Conservation (phyloP, 306 rosid genomes). For the Medicago lupulina region DNA sequence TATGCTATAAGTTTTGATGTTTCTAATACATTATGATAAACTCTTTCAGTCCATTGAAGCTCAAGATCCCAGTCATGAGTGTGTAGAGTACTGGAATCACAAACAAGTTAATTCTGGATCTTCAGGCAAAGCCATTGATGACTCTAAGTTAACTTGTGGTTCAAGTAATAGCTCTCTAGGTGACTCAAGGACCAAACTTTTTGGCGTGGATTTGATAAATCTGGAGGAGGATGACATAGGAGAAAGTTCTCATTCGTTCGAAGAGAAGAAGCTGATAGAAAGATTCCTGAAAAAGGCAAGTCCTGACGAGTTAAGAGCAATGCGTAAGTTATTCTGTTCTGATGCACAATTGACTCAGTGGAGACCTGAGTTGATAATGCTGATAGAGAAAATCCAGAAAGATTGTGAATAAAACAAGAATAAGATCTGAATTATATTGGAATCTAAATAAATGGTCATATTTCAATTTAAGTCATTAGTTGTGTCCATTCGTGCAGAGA, state of each 20-base stretch:
- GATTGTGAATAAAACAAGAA: conserved; percentile 27
- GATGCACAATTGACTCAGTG: conserved; percentile 46
- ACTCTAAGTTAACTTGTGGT: conserved; percentile 41
- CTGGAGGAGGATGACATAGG: conserved; percentile 43
- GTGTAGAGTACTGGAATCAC: conserved; percentile 79
- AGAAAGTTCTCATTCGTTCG: conserved; percentile 40
- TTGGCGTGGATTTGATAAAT: conserved; percentile 50
- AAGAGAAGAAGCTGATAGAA: conserved; percentile 50
- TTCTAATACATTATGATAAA: conserved; percentile 32
- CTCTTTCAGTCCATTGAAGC: conserved; percentile 72
- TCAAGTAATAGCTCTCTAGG: conserved; percentile 46
- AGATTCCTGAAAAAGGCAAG: conserved; percentile 67
- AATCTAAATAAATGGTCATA: conserved; percentile 33
- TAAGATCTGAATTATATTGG: not conserved
- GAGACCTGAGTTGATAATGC: conserved; percentile 46
- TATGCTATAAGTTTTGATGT: conserved; percentile 33
- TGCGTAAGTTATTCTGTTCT: conserved; percentile 57
- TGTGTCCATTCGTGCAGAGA: conserved; percentile 50
- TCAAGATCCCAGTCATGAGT: conserved; percentile 69
- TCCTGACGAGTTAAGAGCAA: conserved; percentile 61
- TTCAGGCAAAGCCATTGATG: conserved; percentile 25
- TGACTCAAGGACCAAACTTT: conserved; percentile 42
- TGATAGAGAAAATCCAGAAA: conserved; percentile 65
- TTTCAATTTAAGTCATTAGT: conserved; percentile 38
- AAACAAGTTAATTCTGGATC: conserved; percentile 32